A percentile compares a stretch with the other conserved stretches of the same genome.
Conservation (phyloP, 345 rosid species). For the Geranium rotundifolium region DNA sequence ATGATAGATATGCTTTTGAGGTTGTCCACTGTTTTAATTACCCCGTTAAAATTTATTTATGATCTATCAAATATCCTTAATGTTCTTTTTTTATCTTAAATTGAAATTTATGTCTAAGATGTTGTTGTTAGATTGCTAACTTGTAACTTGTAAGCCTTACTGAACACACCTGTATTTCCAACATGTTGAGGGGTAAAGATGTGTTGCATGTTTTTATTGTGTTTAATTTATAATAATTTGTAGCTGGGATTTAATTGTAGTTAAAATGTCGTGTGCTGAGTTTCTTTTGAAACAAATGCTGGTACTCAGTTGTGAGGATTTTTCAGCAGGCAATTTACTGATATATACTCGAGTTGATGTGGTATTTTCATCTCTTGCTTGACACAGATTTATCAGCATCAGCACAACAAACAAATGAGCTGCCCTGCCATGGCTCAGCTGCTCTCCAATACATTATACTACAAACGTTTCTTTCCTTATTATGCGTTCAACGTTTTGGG, state of each 20-base stretch:
- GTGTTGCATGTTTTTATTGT: background rate
- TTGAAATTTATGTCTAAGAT: no score
- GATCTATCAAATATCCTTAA: no score
- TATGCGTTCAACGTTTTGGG: constrained; percentile 90
- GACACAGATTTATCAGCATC: constrained; percentile 85
- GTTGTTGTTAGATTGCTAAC: no score
- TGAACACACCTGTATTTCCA: background rate
- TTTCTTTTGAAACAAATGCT: no score
- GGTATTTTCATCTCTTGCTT: background rate
- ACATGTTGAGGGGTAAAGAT: no score
- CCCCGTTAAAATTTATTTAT: no score
- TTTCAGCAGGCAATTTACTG: background rate
- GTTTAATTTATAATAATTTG: background rate
- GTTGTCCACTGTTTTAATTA: no score
- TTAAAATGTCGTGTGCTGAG: no score
- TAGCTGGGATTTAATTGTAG: background rate
- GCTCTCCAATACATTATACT: constrained; percentile 94
- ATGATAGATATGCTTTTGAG: no score
- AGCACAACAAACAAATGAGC: constrained; percentile 97
- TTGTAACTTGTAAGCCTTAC: no score
- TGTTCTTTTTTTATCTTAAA: no score
- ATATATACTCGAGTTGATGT: background rate
- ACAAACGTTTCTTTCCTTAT: constrained; percentile 93
- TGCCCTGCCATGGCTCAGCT: constrained; percentile 94
- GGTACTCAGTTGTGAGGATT: no score